Base-by-base conservation (phyloP, 441 rosid species). In the Mallotus repandus region DNA sequence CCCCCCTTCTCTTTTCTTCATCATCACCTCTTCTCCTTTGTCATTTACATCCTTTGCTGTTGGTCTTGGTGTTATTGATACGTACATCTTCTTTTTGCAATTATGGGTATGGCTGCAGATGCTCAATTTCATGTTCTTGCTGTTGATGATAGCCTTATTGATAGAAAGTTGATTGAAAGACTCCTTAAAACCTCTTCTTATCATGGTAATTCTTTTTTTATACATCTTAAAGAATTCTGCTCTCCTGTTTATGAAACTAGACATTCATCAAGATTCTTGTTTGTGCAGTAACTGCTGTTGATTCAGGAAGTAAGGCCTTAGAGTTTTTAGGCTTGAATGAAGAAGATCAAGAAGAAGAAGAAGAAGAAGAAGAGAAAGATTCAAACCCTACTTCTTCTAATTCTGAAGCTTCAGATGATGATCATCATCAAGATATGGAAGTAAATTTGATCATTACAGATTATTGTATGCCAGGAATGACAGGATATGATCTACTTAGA, bases 391-490 rank as follows among this genome's bases (percentile, higher is more conserved):
- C 77, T 18, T 69, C 85, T 75, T 25, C 29, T 25, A 25, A 1
- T 25, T 25, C 29, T 25, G 29, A 25, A 25, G 29, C 29, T 66
- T 56, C 80, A 0, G 60, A 5, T 21, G 6, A 69, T n/a, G 10
- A 60, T 61, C 71, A 70, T 48, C 80, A 78, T 63, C 79, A 79
- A 58, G 86, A 85, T 49, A 64, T 84, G 5, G 81, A 82, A 73
- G 86, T 93, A 5, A 89, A 86, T 81, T 77, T 93, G 81, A 89
- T 93, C 59, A 90, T 93, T 54, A 91, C 98, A 55, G 98, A 93
- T 82, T 93, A 93, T 56, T 89, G 91, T 63, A 93, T 93, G 98
- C 98, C 98, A 10, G 98, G 91, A 48, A 91, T 93, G 93, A 89
- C 94, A 1, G 98, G 98, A 68, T 89, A 89, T 76, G 98, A 93